Conservation (phyloP, 768 basidiomycete genomes). For the Exidia glandulosa region DNA sequence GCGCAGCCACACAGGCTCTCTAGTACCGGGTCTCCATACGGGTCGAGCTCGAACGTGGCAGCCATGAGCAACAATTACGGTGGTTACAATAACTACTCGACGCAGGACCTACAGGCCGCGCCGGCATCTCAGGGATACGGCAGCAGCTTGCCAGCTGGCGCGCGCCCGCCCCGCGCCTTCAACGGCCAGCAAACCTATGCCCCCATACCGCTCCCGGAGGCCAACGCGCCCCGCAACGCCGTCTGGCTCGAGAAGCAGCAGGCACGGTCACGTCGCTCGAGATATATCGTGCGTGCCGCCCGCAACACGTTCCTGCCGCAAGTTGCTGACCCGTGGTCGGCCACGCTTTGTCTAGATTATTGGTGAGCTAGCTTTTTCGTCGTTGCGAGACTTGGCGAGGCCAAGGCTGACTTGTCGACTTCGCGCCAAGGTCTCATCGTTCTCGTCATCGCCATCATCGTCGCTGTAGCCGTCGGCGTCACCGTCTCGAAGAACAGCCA, state of each 20-base stretch:
- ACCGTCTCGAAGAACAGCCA: conserved; percentile 45
- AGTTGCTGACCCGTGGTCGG: neutral
- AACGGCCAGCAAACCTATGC: conserved; percentile 31
- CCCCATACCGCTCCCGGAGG: neutral
- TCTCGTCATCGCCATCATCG: conserved; percentile 46
- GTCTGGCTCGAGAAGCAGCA: conserved; percentile 9
- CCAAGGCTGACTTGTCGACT: neutral
- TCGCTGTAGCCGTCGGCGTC: conserved; percentile 56
- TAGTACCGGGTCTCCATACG: neutral
- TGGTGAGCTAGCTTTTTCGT: neutral
- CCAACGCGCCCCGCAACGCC: neutral
- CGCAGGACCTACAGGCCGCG: neutral
- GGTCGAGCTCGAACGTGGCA: neutral
- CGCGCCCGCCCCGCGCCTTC: conserved; percentile 34
- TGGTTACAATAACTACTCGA: neutral
- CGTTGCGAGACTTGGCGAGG: neutral
- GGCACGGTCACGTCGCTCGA: conserved; percentile 30
- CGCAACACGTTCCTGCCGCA: neutral
- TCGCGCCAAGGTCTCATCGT: conserved; percentile 25
- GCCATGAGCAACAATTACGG: neutral
- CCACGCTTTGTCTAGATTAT: neutral
- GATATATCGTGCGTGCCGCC: conserved; percentile 40
- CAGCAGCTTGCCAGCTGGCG: conserved; percentile 20
- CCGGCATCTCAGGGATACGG: neutral
- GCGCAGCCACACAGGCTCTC: neutral